These are phyloP conservation scores for Coemansia sp. DNA, from an alignment of 192 early-diverging fungal genomes.

Conservation along the genomic window DNA sequence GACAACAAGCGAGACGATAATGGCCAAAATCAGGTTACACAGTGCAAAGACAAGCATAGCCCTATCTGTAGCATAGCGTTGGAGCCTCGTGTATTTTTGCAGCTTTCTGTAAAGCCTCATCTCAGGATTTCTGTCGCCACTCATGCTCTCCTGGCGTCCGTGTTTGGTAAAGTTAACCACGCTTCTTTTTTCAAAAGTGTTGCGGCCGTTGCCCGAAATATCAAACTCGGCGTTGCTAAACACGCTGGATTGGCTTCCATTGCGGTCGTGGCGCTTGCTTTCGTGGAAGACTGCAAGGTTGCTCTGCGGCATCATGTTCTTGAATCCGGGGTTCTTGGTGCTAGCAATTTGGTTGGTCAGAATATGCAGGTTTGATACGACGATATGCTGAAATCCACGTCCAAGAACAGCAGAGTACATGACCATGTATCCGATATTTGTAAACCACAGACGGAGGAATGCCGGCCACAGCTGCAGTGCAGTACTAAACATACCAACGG, in stretches of 20 bases:
- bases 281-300: slow-evolving; percentile 14
- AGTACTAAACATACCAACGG: slow-evolving; percentile 27
- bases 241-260: slow-evolving; percentile 32
- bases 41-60: slow-evolving; percentile 19
- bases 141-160: not conserved
- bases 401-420: slow-evolving; percentile 25
- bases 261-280: slow-evolving; percentile 11
- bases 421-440: slow-evolving; percentile 28
- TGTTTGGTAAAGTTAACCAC: slow-evolving; percentile 2
- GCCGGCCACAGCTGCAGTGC: slow-evolving; percentile 38
- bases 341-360: slow-evolving; percentile 36
- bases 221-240: slow-evolving; percentile 37
- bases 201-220: not conserved
- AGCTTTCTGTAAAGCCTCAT: slow-evolving; percentile 22
- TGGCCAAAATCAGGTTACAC: slow-evolving; percentile 10
- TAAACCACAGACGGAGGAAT: slow-evolving; percentile 43
- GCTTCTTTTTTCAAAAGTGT: slow-evolving; percentile 17
- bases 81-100: slow-evolving; percentile 35
- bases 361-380: slow-evolving; percentile 36
- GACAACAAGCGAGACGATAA: slow-evolving; percentile 27
- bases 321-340: slow-evolving; percentile 23
- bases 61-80: slow-evolving; percentile 25
- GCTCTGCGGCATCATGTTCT: slow-evolving; percentile 20
- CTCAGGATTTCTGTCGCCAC: slow-evolving; percentile 9
- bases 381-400: slow-evolving; percentile 37